These are phyloP conservation scores for Spizellomyces punctatus DNA, from an alignment of 192 early-diverging fungal genomes.

Conservation along the genomic window DNA sequence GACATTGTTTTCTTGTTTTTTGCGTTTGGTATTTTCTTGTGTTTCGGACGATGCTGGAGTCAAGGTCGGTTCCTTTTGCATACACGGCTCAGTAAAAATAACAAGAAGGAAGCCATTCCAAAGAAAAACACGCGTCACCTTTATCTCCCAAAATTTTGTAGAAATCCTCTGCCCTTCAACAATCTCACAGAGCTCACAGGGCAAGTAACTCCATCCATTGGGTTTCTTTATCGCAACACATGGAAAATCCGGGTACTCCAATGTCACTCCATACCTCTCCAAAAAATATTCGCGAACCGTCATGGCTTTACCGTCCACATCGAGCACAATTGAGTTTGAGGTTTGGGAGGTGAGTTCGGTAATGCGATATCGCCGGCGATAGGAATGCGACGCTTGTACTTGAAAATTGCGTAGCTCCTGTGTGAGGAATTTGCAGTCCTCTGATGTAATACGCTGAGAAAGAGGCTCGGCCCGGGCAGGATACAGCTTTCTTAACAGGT, in stretches of 20 bases:
- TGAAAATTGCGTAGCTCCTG: conserved; percentile 11
- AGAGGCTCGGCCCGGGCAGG: background rate
- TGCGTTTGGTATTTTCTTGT: background rate
- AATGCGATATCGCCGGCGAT: conserved; percentile 16
- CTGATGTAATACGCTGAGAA: background rate
- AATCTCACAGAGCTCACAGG: conserved; percentile 24
- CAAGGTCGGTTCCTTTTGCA: background rate
- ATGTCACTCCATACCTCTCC: background rate
- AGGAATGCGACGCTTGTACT: conserved; percentile 15
- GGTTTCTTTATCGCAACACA: conserved; percentile 16
- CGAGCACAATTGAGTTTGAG: background rate
- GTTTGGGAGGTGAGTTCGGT: background rate
- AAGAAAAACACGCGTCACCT: background rate
- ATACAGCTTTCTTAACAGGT: background rate
- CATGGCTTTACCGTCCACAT: background rate
- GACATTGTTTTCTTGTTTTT: background rate
- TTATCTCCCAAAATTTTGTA: background rate
- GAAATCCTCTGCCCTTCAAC: conserved; percentile 3
- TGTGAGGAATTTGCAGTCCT: conserved; percentile 23
- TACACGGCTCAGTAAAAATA: too few relatives aligned
- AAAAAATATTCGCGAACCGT: conserved; percentile 15
- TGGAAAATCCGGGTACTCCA: conserved; percentile 2
- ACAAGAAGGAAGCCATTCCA: too few relatives aligned
- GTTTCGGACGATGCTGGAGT: background rate
- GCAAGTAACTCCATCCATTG: conserved; percentile 17